phyloP scores from a whole-genome alignment of 176 grass and related monocot genomes.

The Bonia amplexicaulis region DNA sequence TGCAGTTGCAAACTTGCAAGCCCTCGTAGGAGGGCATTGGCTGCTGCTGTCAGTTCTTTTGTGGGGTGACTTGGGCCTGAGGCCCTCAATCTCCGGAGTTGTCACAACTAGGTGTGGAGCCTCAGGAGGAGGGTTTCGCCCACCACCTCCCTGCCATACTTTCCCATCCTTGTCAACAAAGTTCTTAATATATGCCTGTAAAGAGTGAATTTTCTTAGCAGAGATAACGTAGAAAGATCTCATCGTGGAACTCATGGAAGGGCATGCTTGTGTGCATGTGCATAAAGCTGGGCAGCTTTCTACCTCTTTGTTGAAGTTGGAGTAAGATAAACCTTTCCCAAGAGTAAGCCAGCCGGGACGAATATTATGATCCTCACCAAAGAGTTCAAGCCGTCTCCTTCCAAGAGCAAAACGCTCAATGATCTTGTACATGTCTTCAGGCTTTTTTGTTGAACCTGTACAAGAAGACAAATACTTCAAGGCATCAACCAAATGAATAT shows the following conservation, averaged over 20 bases:
- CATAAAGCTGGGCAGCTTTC: neutral
- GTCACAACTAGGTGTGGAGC: conserved; percentile 83
- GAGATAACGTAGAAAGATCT: neutral
- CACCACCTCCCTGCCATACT: conserved; percentile 86
- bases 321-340: conserved; percentile 84
- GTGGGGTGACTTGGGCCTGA: conserved; percentile 82
- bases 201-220: neutral
- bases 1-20: conserved; percentile 5
- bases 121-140: conserved; percentile 89
- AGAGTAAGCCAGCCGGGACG: conserved; percentile 87
- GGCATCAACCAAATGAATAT: neutral
- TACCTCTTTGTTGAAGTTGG: conserved; percentile 96
- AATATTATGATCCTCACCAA: conserved; percentile 97
- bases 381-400: conserved; percentile 81
- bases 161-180: conserved; percentile 78
- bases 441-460: conserved; percentile 88
- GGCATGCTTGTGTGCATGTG: neutral
- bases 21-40: neutral
- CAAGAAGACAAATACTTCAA: neutral
- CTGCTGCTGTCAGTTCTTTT: conserved; percentile 54
- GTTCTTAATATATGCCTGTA: conserved; percentile 59
- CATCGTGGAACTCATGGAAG: neutral
- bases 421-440: conserved; percentile 96
- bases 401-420: conserved; percentile 99
- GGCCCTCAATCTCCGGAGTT: conserved; percentile 78